These are phyloP conservation scores for Pyrenochaeta sp. DNA, from an alignment of 2,329 filamentous ascomycete genomes.

Conservation along the genomic window DNA sequence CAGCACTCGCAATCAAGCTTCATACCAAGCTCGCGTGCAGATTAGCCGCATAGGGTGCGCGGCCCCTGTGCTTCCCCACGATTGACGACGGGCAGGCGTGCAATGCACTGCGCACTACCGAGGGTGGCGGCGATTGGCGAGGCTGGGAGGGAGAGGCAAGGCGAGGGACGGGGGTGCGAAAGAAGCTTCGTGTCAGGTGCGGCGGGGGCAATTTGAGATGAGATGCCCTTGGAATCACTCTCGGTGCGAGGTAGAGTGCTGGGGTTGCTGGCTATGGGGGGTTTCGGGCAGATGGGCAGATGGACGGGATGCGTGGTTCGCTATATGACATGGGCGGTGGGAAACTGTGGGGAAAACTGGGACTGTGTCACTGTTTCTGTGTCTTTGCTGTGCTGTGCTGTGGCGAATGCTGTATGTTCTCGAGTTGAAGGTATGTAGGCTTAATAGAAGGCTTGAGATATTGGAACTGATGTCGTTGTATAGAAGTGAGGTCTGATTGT, in stretches of 20 bases:
- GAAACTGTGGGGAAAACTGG: constrained; percentile 1
- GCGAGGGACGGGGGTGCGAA: neutral
- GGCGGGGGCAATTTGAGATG: neutral
- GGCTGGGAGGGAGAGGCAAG: too few relatives aligned
- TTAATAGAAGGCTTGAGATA: too few relatives aligned
- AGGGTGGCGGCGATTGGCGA: too few relatives aligned
- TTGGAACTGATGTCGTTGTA: too few relatives aligned
- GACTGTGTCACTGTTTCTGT: too few relatives aligned
- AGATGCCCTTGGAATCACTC: neutral
- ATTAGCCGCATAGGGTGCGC: constrained; percentile 13
- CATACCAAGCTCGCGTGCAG: constrained; percentile 27
- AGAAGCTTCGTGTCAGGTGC: constrained; percentile 6
- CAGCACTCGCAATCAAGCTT: constrained; percentile 33
- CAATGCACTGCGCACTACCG: neutral
- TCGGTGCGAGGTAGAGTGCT: neutral
- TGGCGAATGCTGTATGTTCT: too few relatives aligned
- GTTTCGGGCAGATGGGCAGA: neutral
- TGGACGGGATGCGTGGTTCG: neutral
- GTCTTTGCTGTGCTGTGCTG: too few relatives aligned
- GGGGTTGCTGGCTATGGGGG: neutral
- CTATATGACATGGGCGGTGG: neutral
- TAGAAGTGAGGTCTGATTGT: too few relatives aligned
- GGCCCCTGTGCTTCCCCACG: constrained; percentile 26
- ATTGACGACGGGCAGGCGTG: neutral
- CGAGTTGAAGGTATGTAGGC: too few relatives aligned